phyloP scores from a whole-genome alignment of 805 yeast genomes.

The Saccharomycopsis synnaedendra region DNA sequence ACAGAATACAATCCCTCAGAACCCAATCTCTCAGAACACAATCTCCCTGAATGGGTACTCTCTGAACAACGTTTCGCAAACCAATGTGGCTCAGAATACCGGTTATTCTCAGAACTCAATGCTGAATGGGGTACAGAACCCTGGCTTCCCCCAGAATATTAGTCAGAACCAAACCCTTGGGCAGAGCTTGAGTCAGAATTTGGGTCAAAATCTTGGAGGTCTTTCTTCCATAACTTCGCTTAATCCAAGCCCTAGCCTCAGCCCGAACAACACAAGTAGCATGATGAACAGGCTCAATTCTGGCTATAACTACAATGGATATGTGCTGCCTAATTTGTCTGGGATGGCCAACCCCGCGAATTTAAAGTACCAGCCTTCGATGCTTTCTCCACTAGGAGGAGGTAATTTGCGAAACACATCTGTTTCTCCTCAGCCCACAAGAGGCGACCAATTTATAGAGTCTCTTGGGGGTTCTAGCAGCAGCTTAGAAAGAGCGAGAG shows the following conservation, averaged over 20 bases:
- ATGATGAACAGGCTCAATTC: background rate
- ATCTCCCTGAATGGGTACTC: too few species aligned
- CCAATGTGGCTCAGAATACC: too few species aligned
- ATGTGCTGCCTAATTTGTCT: too few species aligned
- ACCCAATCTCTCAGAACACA: too few species aligned
- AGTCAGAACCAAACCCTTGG: too few species aligned
- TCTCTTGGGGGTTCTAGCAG: slow-evolving; percentile 13
- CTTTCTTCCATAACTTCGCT: background rate
- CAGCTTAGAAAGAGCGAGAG: background rate
- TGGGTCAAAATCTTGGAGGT: background rate
- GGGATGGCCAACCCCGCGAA: too few species aligned
- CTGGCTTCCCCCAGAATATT: too few species aligned
- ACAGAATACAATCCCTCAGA: too few species aligned
- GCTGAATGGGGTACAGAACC: too few species aligned
- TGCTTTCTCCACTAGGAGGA: background rate
- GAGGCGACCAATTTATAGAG: slow-evolving; percentile 18
- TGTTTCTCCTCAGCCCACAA: slow-evolving; percentile 9
- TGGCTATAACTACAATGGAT: too few species aligned
- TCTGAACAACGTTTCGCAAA: too few species aligned
- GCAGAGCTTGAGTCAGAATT: background rate
- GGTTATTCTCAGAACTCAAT: too few species aligned
- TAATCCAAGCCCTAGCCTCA: slow-evolving; percentile 10
- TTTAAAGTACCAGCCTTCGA: background rate
- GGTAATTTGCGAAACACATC: background rate
- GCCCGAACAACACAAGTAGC: slow-evolving; percentile 18